A percentile compares a stretch with the other conserved stretches of the same genome.
Conservation (phyloP, 352 stramenopile genomes). For the Hyaloperonospora brassicae region DNA sequence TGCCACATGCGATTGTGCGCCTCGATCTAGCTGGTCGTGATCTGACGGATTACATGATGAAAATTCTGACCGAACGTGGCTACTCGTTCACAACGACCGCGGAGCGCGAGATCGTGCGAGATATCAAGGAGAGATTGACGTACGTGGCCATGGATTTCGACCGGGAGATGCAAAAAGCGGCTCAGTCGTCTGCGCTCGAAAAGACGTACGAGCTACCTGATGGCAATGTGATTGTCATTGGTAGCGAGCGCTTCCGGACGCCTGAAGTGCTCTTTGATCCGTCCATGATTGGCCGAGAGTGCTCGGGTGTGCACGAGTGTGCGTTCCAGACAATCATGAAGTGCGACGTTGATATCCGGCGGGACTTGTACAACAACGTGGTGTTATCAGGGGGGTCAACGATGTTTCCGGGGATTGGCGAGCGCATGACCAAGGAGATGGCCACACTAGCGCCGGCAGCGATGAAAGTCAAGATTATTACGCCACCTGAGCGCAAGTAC, state of each 20-base stretch:
- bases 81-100: constrained; percentile 92
- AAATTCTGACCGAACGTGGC: constrained; percentile 91
- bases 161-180: constrained; percentile 88
- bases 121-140: constrained; percentile 98
- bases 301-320: constrained; percentile 73
- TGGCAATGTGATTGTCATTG: constrained; percentile 95
- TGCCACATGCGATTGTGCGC: constrained; percentile 91
- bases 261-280: constrained; percentile 95
- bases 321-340: constrained; percentile 83
- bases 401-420: constrained; percentile 93
- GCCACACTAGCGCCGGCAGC: constrained; percentile 78
- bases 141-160: constrained; percentile 93
- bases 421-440: constrained; percentile 92
- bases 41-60: constrained; percentile 95
- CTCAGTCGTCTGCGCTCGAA: constrained; percentile 68
- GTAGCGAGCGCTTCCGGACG: constrained; percentile 92
- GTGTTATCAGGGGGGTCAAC: constrained; percentile 94
- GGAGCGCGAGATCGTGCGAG: constrained; percentile 90
- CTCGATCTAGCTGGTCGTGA: constrained; percentile 91
- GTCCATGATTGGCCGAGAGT: constrained; percentile 88
- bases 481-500: constrained; percentile 91
- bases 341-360: constrained; percentile 88
- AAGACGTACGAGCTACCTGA: constrained; percentile 97
- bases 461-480: constrained; percentile 96
- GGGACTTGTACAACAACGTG: constrained; percentile 94